These are phyloP conservation scores for Solanum pennellii DNA, from an alignment of 257 asterid species.

Conservation along the genomic window DNA sequence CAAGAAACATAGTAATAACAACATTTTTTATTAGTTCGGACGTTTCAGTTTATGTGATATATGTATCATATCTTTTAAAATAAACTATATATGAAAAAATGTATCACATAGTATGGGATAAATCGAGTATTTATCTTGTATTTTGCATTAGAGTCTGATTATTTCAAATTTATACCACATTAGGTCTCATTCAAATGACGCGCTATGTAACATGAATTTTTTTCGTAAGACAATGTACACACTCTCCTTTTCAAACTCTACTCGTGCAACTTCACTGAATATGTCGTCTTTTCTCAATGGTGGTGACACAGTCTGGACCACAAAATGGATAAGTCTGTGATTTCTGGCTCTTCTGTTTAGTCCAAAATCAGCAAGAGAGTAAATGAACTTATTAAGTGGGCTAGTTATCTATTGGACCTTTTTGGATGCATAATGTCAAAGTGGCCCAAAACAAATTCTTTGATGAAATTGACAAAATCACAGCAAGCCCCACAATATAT, in stretches of 20 bases:
- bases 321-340: background rate
- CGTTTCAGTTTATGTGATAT: background rate
- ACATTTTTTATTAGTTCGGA: background rate
- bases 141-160: no score
- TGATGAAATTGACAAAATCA: background rate
- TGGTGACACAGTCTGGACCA: background rate
- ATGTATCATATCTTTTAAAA: no score
- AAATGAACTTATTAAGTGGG: background rate
- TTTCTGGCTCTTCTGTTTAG: background rate
- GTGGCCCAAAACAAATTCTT: background rate
- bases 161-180: no score
- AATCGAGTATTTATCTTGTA: background rate
- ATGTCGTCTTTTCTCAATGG: background rate
- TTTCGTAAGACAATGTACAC: no score
- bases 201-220: no score
- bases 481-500: background rate
- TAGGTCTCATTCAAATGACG: no score
- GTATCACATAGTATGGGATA: background rate
- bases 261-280: background rate
- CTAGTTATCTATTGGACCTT: background rate
- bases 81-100: background rate
- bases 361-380: no score
- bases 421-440: background rate
- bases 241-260: background rate
- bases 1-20: background rate